Percentiles rank a stretch among this genome's conserved stretches.
phyloP scores from a whole-genome alignment of 2,329 filamentous ascomycete genomes.

The Septoria linicola region DNA sequence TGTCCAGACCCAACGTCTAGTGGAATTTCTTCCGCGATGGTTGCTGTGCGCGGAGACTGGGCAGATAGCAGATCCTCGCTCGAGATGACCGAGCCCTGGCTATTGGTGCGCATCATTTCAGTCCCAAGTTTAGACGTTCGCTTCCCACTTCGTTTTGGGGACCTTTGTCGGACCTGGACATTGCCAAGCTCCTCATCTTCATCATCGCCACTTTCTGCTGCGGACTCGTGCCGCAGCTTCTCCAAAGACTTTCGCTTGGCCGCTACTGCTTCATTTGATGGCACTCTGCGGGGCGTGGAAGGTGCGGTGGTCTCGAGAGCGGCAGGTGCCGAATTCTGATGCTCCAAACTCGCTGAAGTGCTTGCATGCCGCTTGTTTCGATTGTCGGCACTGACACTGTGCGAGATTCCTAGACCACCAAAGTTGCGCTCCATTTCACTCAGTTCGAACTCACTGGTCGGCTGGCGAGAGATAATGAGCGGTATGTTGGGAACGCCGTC shows the following conservation, averaged over 20 bases:
- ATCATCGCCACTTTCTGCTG: constrained; percentile 66
- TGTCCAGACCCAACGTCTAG: constrained; percentile 38
- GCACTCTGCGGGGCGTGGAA: constrained; percentile 56
- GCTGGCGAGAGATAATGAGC: constrained; percentile 66
- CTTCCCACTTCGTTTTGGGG: constrained; percentile 47
- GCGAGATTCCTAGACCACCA: constrained; percentile 69
- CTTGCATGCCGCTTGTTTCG: constrained; percentile 23
- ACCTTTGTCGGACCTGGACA: constrained; percentile 62
- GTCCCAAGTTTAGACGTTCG: constrained; percentile 78
- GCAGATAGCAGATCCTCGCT: constrained; percentile 45
- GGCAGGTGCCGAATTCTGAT: constrained; percentile 66
- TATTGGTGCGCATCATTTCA: constrained; percentile 98
- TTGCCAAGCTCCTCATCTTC: constrained; percentile 85
- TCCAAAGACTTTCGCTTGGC: constrained; percentile 74
- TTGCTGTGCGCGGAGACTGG: constrained; percentile 11
- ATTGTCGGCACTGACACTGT: constrained; percentile 24
- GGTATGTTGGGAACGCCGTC: constrained; percentile 76
- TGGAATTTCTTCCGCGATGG: constrained; percentile 44
- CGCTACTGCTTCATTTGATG: constrained; percentile 70
- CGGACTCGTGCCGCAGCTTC: constrained; percentile 67
- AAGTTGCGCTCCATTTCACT: constrained; percentile 52
- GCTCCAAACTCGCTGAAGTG: constrained; percentile 55
- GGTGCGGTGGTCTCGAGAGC: constrained; percentile 28
- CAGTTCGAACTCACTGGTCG: constrained; percentile 65
- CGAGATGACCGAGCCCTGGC: constrained; percentile 71